Conservation (phyloP, 192 early-diverging fungal genomes). For the Rhizophagus prolifer region DNA sequence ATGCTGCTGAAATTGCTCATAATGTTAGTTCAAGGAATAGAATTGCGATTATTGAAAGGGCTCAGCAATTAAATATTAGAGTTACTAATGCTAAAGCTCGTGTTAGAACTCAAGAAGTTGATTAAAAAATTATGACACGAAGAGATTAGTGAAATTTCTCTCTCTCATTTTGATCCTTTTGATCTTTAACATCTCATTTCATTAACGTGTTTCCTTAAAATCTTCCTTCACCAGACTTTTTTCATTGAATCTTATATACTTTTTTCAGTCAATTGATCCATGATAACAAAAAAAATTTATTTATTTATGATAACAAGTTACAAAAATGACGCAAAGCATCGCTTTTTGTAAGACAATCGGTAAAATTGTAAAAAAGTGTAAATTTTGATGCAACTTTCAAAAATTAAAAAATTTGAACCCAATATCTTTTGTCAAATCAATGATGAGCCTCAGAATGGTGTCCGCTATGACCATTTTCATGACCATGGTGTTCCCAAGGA, state of each 20-base stretch:
- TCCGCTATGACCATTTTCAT: background rate
- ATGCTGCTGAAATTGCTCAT: conserved; percentile 99
- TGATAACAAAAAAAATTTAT: no score
- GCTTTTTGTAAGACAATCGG: no score
- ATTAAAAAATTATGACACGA: background rate
- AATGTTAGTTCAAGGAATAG: conserved; percentile 94
- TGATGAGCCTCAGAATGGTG: background rate
- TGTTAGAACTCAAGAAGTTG: conserved; percentile 26
- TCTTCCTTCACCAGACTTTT: background rate
- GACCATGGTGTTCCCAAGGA: conserved; percentile 3
- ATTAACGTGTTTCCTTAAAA: background rate
- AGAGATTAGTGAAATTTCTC: background rate
- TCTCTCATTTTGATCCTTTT: background rate
- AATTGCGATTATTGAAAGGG: conserved; percentile 88
- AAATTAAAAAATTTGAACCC: no score
- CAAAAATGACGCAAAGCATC: no score
- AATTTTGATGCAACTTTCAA: no score
- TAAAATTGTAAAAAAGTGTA: no score
- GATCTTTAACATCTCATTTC: background rate
- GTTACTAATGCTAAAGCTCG: conserved; percentile 73
- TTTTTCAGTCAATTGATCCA: background rate
- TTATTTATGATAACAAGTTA: no score
- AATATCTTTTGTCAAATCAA: background rate
- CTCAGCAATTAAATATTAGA: conserved; percentile 94
- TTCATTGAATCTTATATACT: background rate